Evolutionary conservation across 2,329 filamentous ascomycete genomes (phyloP).

Genomic region (Falciphora oryzae): DNA sequence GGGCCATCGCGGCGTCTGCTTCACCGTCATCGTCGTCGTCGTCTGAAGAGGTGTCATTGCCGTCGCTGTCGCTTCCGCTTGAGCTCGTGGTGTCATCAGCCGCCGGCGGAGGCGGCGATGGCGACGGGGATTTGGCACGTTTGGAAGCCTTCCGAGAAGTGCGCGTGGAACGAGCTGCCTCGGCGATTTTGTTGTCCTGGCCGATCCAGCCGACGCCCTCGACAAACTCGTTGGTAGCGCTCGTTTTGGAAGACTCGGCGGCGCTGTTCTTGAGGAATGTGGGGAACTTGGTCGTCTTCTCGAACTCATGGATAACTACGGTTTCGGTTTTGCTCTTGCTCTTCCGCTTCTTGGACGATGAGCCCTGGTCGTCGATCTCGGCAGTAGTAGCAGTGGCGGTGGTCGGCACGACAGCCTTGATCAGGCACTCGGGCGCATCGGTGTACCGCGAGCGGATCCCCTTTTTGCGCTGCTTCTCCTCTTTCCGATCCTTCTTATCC

Average conservation of each 20-base stretch:
- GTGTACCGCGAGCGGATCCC: conserved; percentile 71
- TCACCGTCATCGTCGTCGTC: conserved; percentile 22
- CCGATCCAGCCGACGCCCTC: conserved; percentile 89
- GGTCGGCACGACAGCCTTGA: conserved; percentile 68
- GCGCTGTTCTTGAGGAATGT: conserved; percentile 64
- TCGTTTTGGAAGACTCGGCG: conserved; percentile 37
- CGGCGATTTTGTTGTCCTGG: conserved; percentile 68
- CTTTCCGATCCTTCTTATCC: conserved; percentile 45
- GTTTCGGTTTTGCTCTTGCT: conserved; percentile 38
- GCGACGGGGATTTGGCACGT: conserved; percentile 18
- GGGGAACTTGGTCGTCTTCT: conserved; percentile 75
- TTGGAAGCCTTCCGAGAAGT: conserved; percentile 3
- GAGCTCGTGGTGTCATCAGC: conserved; percentile 6
- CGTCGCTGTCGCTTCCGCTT: conserved; percentile 9
- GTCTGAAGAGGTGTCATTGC: conserved; percentile 14
- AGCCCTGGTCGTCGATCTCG: conserved; percentile 33
- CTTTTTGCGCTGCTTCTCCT: conserved; percentile 51
- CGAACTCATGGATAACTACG: conserved; percentile 80
- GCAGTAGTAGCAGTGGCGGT: not conserved
- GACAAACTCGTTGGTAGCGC: conserved; percentile 53
- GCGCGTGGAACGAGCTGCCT: conserved; percentile 42
- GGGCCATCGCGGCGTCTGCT: conserved; percentile 17
- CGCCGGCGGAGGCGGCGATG: conserved; percentile 14
- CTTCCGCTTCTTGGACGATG: conserved; percentile 53
- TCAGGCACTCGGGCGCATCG: conserved; percentile 72